These are phyloP conservation scores for Aspergillus sclerotioniger DNA, from an alignment of 495 filamentous ascomycete genomes.

Conservation along the genomic window DNA sequence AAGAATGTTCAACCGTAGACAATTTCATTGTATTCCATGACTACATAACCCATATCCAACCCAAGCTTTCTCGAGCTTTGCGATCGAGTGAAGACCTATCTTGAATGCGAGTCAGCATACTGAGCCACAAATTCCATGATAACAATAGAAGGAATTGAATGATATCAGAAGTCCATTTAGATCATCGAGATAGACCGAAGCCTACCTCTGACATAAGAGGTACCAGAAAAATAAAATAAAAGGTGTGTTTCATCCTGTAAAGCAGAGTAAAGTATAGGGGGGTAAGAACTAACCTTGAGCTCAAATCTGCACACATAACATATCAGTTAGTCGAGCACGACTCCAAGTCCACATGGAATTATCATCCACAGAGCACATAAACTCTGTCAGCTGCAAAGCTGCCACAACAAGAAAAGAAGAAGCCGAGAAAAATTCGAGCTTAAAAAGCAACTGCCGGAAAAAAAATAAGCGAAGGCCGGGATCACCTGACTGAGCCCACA, in stretches of 20 bases:
- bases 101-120: constrained; percentile 17
- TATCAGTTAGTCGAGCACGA: constrained; percentile 4
- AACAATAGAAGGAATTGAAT: constrained; percentile 13
- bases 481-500: constrained; percentile 12
- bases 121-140: constrained; percentile 3
- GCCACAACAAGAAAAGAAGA: constrained; percentile 1
- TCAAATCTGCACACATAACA: constrained; percentile 1
- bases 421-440: neutral
- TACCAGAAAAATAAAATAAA: constrained; percentile 57
- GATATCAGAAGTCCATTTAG: constrained; percentile 61
- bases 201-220: constrained; percentile 59
- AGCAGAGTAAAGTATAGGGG: constrained; percentile 2
- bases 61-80: neutral
- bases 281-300: constrained; percentile 27
- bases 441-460: neutral
- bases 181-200: constrained; percentile 53
- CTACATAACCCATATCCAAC: too few relatives aligned
- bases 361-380: neutral
- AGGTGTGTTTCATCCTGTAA: constrained; percentile 51
- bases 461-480: constrained; percentile 7
- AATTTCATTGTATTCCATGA: too few relatives aligned
- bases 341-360: neutral
- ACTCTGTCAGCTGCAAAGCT: neutral
- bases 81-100: constrained; percentile 5
- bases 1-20: too few relatives aligned